Conservation (phyloP, 768 basidiomycete species). For the Gloeostereum incarnatum region DNA sequence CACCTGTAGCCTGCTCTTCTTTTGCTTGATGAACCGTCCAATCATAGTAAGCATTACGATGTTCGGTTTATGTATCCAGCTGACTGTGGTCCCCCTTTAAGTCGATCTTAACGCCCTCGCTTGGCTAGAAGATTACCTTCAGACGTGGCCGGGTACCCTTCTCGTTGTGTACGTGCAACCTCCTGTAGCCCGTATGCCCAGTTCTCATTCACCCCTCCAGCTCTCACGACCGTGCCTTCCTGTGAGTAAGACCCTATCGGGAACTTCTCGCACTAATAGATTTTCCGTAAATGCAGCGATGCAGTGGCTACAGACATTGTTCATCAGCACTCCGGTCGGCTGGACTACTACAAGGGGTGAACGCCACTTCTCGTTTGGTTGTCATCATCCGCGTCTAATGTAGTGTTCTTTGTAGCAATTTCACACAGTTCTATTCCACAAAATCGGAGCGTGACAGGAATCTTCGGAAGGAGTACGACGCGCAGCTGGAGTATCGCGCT, state of each 20-base stretch:
- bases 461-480: slow-evolving; percentile 89
- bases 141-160: slow-evolving; percentile 88
- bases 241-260: slow-evolving; percentile 33
- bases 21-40: slow-evolving; percentile 90
- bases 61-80: neutral
- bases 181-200: neutral
- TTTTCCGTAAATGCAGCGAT: slow-evolving; percentile 50
- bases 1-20: slow-evolving; percentile 53
- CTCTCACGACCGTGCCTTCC: slow-evolving; percentile 95
- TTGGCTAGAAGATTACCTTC: slow-evolving; percentile 96
- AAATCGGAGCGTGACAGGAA: slow-evolving; percentile 93
- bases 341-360: slow-evolving; percentile 97
- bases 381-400: neutral
- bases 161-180: slow-evolving; percentile 72
- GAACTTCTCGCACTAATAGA: neutral
- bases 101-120: slow-evolving; percentile 94
- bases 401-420: slow-evolving; percentile 55
- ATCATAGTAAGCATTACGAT: slow-evolving; percentile 77
- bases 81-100: slow-evolving; percentile 15
- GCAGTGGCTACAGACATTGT: slow-evolving; percentile 97
- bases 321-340: slow-evolving; percentile 86
- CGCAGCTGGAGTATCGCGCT: slow-evolving; percentile 91
- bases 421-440: slow-evolving; percentile 97
- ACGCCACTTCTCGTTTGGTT: slow-evolving; percentile 7
- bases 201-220: slow-evolving; percentile 27